phyloP scores from a whole-genome alignment of 345 rosid genomes.

The Gossypium arboreum region DNA sequence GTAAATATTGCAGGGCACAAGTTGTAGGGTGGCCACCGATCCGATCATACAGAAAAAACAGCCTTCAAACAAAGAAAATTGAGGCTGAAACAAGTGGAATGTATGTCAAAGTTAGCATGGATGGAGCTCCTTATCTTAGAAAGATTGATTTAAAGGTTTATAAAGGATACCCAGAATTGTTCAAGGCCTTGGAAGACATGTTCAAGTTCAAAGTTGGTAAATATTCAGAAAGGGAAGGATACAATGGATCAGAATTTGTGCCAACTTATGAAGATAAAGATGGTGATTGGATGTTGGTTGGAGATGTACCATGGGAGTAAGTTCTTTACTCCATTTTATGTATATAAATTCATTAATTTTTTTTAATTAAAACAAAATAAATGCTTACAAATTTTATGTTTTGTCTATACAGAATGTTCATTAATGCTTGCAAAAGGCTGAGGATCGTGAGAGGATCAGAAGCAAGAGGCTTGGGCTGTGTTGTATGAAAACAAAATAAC shows the following conservation, averaged over 20 bases:
- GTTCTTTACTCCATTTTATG: not conserved
- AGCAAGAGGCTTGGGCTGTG: constrained; percentile 43
- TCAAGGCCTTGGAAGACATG: constrained; percentile 59
- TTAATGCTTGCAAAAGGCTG: constrained; percentile 47
- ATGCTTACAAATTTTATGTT: not conserved
- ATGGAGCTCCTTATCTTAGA: constrained; percentile 73
- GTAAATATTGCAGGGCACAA: constrained; percentile 42
- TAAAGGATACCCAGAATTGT: constrained; percentile 46
- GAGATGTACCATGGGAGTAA: constrained; percentile 85
- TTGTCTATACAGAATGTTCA: constrained; percentile 44
- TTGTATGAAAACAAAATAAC: constrained; percentile 21
- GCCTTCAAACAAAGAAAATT: constrained; percentile 31
- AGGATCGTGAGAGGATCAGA: constrained; percentile 63
- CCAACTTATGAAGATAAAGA: constrained; percentile 83
- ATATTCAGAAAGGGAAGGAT: constrained; percentile 55
- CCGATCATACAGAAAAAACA: constrained; percentile 57
- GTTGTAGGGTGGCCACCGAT: constrained; percentile 83
- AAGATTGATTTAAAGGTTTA: constrained; percentile 62
- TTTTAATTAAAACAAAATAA: not conserved
- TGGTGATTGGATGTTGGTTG: constrained; percentile 78
- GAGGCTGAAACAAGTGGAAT: constrained; percentile 32
- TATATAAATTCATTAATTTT: not conserved
- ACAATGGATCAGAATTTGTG: constrained; percentile 54
- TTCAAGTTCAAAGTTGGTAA: constrained; percentile 56
- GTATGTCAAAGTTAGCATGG: constrained; percentile 66